A percentile compares a stretch with the other conserved stretches of the same genome.
Conservation (phyloP, 2,329 filamentous ascomycete genomes). For the Ophiocordyceps robertsii region DNA sequence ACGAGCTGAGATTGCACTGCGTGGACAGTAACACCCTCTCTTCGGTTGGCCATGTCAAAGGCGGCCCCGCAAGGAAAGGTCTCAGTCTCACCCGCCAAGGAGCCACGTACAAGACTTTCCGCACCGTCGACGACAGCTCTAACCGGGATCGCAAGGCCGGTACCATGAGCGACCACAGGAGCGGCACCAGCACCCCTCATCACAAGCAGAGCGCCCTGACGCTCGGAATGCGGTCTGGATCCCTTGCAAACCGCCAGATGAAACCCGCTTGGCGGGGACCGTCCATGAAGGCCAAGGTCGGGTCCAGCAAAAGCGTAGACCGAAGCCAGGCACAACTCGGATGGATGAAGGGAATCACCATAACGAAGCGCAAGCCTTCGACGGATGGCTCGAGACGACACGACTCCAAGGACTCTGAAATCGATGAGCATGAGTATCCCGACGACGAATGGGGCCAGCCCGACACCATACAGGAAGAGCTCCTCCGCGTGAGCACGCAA, state of each 20-base stretch:
- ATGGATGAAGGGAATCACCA: slow-evolving; percentile 57
- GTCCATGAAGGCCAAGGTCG: slow-evolving; percentile 44
- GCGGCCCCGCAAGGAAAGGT: slow-evolving; percentile 47
- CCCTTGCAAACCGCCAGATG: slow-evolving; percentile 14
- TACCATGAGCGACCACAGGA: slow-evolving; percentile 48
- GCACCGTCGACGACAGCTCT: slow-evolving; percentile 50
- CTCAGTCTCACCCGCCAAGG: slow-evolving; percentile 70
- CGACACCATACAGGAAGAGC: slow-evolving; percentile 51
- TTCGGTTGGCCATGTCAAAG: slow-evolving; percentile 61
- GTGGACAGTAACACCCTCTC: slow-evolving; percentile 51
- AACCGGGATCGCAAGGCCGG: slow-evolving; percentile 43
- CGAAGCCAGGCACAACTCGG: slow-evolving; percentile 45
- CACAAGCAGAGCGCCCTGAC: slow-evolving; percentile 30
- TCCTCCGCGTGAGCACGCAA: slow-evolving; percentile 46
- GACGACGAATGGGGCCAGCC: slow-evolving; percentile 46
- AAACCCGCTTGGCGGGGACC: slow-evolving; percentile 37
- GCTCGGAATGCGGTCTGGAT: slow-evolving; percentile 26
- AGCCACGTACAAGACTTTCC: slow-evolving; percentile 74
- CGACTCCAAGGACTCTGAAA: slow-evolving; percentile 36
- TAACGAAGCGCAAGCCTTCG: slow-evolving; percentile 40
- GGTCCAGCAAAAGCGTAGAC: slow-evolving; percentile 26
- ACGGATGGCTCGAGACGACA: slow-evolving; percentile 26
- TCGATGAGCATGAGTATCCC: slow-evolving; percentile 37
- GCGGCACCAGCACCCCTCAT: slow-evolving; percentile 26
- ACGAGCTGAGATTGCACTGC: slow-evolving; percentile 65